Conservation (phyloP, 2,329 filamentous ascomycete genomes). For the Venturia asperata region DNA sequence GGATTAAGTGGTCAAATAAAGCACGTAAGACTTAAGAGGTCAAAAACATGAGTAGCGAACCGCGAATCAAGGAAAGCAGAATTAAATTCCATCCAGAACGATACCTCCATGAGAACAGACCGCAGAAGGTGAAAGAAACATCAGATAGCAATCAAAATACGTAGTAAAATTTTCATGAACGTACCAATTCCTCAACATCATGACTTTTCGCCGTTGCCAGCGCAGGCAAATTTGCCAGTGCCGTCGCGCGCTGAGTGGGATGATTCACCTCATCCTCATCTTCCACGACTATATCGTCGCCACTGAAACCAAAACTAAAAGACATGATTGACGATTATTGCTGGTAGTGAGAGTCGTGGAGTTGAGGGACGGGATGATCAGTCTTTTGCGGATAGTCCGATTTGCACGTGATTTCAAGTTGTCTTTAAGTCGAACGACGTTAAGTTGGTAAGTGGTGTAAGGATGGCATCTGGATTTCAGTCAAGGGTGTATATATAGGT, state of each 20-base stretch:
- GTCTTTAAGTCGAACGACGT: too few relatives aligned
- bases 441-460: too few relatives aligned
- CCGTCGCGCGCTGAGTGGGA: neutral
- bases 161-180: too few relatives aligned
- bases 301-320: constrained; percentile 17
- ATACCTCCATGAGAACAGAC: neutral
- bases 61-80: too few relatives aligned
- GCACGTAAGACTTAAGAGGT: too few relatives aligned
- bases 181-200: constrained; percentile 16
- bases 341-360: neutral
- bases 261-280: neutral
- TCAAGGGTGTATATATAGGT: too few relatives aligned
- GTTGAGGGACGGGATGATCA: neutral
- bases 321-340: constrained; percentile 11
- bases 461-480: too few relatives aligned
- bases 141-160: too few relatives aligned
- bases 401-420: neutral
- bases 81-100: neutral
- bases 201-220: constrained; percentile 11
- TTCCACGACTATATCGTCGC: constrained; percentile 12
- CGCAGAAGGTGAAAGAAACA: neutral
- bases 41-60: too few relatives aligned
- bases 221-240: neutral
- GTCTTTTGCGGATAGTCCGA: neutral
- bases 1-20: too few relatives aligned